phyloP scores from a whole-genome alignment of 78 protist genomes.

The Bodo saltans region DNA sequence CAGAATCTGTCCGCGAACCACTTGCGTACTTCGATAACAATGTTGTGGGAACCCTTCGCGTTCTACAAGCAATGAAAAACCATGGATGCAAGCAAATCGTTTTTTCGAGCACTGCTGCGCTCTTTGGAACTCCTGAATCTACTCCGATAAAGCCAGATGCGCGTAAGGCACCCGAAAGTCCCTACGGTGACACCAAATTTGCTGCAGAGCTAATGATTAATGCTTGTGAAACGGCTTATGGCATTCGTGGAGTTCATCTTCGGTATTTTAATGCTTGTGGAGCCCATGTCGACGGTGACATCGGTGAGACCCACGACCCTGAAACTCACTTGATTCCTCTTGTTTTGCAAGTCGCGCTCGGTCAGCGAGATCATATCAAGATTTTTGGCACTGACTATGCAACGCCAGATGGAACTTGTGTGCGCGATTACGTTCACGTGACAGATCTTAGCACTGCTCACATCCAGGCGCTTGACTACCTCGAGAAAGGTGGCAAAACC shows the following conservation, averaged over 20 bases:
- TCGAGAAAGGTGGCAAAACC: background rate
- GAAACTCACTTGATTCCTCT: conserved; percentile 91
- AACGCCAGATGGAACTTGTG: conserved; percentile 96
- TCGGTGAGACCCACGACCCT: conserved; percentile 95
- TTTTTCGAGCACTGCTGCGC: conserved; percentile 95
- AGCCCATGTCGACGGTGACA: conserved; percentile 85
- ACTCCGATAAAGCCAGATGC: background rate
- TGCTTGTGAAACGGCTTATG: conserved; percentile 24
- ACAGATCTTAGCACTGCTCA: conserved; percentile 42
- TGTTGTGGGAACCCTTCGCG: conserved; percentile 66
- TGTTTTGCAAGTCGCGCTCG: conserved; percentile 83
- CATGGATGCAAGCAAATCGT: conserved; percentile 60
- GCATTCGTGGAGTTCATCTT: conserved; percentile 46
- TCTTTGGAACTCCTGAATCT: conserved; percentile 79
- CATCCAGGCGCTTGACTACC: conserved; percentile 14
- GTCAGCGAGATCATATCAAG: conserved; percentile 62
- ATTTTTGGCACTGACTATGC: conserved; percentile 92
- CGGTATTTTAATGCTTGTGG: conserved; percentile 98
- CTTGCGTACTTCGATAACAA: conserved; percentile 89
- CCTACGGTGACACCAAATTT: conserved; percentile 95
- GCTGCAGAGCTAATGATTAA: conserved; percentile 81
- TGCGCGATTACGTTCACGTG: conserved; percentile 95
- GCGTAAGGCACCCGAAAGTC: conserved; percentile 31
- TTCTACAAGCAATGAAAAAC: conserved; percentile 68
- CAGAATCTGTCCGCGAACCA: conserved; percentile 85